These are phyloP conservation scores for Calonectria pseudoreteaudii DNA, from an alignment of 2,329 filamentous ascomycete genomes.

Conservation along the genomic window DNA sequence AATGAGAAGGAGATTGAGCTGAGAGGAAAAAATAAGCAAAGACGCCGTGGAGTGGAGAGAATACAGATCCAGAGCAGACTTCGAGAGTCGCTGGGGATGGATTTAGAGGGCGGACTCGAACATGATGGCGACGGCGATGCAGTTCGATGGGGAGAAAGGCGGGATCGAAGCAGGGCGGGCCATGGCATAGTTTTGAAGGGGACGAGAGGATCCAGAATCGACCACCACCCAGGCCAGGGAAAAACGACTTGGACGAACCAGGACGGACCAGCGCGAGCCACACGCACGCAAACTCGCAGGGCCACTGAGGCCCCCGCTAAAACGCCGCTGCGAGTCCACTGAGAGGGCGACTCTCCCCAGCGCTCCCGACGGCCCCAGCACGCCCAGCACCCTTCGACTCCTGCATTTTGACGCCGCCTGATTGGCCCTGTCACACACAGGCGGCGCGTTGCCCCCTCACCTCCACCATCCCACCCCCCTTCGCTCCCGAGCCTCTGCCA, in stretches of 20 bases:
- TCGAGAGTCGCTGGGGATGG: constrained; percentile 63
- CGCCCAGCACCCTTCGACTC: constrained; percentile 32
- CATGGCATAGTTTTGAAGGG: constrained; percentile 52
- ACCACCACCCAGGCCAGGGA: constrained; percentile 23
- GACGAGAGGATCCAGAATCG: constrained; percentile 20
- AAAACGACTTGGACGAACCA: constrained; percentile 31
- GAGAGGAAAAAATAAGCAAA: constrained; percentile 31
- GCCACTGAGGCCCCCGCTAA: constrained; percentile 26
- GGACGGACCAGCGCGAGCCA: constrained; percentile 27
- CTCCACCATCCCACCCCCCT: constrained; percentile 32
- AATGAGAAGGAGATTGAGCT: constrained; percentile 40
- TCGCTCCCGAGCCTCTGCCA: constrained; percentile 9
- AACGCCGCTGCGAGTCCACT: constrained; percentile 25
- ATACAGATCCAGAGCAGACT: constrained; percentile 62
- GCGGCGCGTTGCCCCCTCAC: constrained; percentile 35
- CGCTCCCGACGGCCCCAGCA: constrained; percentile 30
- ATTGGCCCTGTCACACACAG: constrained; percentile 36
- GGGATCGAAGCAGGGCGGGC: constrained; percentile 45
- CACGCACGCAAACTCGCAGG: constrained; percentile 26
- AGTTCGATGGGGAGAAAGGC: constrained; percentile 61
- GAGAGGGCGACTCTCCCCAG: constrained; percentile 29
- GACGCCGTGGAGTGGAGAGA: constrained; percentile 54
- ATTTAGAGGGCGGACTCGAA: constrained; percentile 65
- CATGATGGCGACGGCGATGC: constrained; percentile 62
- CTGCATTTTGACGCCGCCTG: constrained; percentile 35